These are phyloP conservation scores for Saturnispora sanitii DNA, from an alignment of 805 yeast genomes.

Conservation along the genomic window DNA sequence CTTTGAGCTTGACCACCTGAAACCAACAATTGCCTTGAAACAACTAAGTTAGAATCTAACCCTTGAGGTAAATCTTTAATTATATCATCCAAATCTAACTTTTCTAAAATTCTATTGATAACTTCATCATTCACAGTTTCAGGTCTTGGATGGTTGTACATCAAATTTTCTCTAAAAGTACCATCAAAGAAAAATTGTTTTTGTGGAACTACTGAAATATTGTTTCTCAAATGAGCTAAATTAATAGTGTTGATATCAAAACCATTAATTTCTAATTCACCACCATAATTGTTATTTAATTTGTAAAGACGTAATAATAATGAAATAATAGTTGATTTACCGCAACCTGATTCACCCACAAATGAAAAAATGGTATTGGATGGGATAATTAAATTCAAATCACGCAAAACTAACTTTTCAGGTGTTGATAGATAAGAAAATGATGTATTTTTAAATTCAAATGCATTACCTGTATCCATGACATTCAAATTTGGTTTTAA, in stretches of 20 bases:
- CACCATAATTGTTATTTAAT: constrained; percentile 6
- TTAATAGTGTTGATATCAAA: constrained; percentile 38
- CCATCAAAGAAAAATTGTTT: constrained; percentile 65
- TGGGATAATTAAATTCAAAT: constrained; percentile 34
- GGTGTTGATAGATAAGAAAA: constrained; percentile 38
- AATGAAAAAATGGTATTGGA: constrained; percentile 51
- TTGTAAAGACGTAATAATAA: constrained; percentile 46
- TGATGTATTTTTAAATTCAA: constrained; percentile 35
- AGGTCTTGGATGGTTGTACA: constrained; percentile 41
- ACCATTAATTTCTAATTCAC: constrained; percentile 27
- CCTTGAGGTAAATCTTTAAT: constrained; percentile 47
- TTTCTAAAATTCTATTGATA: constrained; percentile 31
- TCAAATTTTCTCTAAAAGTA: constrained; percentile 57
- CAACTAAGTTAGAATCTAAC: constrained; percentile 50
- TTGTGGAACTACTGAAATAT: constrained; percentile 68
- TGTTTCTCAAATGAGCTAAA: constrained; percentile 37
- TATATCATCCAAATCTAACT: constrained; percentile 45
- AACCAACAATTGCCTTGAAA: constrained; percentile 32
- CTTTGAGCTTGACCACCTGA: constrained; percentile 93
- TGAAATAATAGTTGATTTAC: constrained; percentile 70
- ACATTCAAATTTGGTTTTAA: constrained; percentile 19
- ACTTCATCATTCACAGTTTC: constrained; percentile 19
- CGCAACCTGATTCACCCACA: constrained; percentile 84
- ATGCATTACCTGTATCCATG: constrained; percentile 13
- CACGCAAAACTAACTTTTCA: constrained; percentile 27